Evolutionary conservation across 345 rosid species (phyloP).

Genomic region (Hibiscus mutabilis): DNA sequence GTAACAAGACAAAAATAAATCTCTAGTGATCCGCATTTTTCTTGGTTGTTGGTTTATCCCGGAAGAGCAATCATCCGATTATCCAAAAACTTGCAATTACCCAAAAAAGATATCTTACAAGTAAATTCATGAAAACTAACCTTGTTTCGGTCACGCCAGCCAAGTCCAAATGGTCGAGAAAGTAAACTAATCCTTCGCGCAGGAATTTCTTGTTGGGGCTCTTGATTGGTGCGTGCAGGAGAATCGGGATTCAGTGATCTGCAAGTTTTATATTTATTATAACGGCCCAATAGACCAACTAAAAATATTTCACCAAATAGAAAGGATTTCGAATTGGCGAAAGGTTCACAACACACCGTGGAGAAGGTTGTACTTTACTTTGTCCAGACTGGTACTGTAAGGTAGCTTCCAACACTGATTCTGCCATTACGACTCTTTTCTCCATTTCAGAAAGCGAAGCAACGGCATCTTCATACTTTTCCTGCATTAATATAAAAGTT

Average conservation of each 20-base stretch:
- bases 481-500: slow-evolving; percentile 38
- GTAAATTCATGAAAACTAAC: slow-evolving; percentile 26
- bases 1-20: not conserved
- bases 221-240: slow-evolving; percentile 46
- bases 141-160: slow-evolving; percentile 98
- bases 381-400: slow-evolving; percentile 93
- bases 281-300: not conserved
- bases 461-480: slow-evolving; percentile 79
- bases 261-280: slow-evolving; percentile 10
- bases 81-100: not conserved
- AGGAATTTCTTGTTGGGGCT: slow-evolving; percentile 55
- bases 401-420: slow-evolving; percentile 97
- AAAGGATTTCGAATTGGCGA: not conserved
- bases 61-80: not conserved
- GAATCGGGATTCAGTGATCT: slow-evolving; percentile 59
- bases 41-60: not conserved
- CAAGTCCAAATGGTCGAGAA: slow-evolving; percentile 85
- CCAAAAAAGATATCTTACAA: not conserved
- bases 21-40: not conserved
- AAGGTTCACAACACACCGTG: slow-evolving; percentile 42
- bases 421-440: slow-evolving; percentile 97
- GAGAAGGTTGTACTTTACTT: slow-evolving; percentile 80
- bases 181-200: slow-evolving; percentile 72
- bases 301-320: not conserved
- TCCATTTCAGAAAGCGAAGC: slow-evolving; percentile 89